Base-by-base conservation (phyloP, 176 grass and related monocot species). In the Ensete glaucum region DNA sequence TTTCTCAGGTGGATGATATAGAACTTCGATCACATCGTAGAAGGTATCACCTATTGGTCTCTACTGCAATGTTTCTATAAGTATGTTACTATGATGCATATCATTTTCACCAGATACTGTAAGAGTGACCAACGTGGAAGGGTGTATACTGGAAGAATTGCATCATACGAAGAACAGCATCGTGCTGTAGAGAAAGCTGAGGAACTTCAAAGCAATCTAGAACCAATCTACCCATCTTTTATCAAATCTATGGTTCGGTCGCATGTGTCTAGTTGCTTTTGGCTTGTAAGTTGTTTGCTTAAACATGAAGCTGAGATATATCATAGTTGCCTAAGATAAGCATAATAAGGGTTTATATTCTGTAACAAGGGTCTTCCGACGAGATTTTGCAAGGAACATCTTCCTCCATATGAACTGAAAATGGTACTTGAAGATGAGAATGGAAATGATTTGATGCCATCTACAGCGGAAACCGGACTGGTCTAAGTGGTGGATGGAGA, bases 351-450 rank as follows among this genome's bases (percentile, higher is more conserved):
- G 6, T 27, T 56, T 74, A 74, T 27, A 29, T 29, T 6, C 13
- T 57, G 21, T 56, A 67, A 52, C 17, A 71, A 91, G 91, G 91
- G 88, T 52, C 90, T 99, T 75, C 95, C n/a, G n/a, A n/a, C n/a
- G n/a, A n/a, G n/a, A n/a, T n/a, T n/a, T n/a, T n/a, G n/a, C n/a
- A n/a, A n/a, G n/a, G n/a, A n/a, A n/a, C n/a, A 95, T 72, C 85
- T 99, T 52, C 86, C 90, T 82, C 15, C 69, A 25, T 77, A n/a
- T 54, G 91, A 99, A 74, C 60, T 80, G 64, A 91, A 17, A 77
- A 99, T 99, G 96, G 91, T 94, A 12, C 64, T 94, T 55, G 96
- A 94, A 79, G 91, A 99, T 78, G 91, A 99, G 85, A 78, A 94
- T 11, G 91, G 86, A 78, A 71, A 15, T 26, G 91, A 75, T 94